phyloP scores from a whole-genome alignment of 495 filamentous ascomycete species.

The Daldinia grandis region DNA sequence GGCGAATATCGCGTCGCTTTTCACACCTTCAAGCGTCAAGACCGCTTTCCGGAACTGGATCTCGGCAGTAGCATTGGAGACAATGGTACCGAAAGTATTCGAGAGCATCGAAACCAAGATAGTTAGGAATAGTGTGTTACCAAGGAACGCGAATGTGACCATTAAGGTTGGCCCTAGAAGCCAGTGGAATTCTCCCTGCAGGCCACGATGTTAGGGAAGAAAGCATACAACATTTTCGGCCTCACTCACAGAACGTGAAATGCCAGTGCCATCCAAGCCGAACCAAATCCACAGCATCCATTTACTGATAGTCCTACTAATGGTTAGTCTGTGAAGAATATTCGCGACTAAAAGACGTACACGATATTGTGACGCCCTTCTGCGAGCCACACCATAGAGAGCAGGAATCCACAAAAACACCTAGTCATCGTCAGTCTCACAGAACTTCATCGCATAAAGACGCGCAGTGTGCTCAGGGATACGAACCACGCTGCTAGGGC shows the following conservation, averaged over 20 bases:
- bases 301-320: constrained; percentile 68
- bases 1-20: constrained; percentile 75
- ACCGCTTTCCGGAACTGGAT: constrained; percentile 76
- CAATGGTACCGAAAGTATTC: constrained; percentile 74
- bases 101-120: constrained; percentile 79
- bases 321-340: constrained; percentile 24
- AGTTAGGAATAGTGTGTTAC: constrained; percentile 79
- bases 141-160: constrained; percentile 75
- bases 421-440: constrained; percentile 22
- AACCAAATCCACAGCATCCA: constrained; percentile 90
- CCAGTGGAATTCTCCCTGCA: constrained; percentile 66
- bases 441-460: not conserved
- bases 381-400: constrained; percentile 74
- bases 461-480: not conserved
- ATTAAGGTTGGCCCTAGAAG: constrained; percentile 73
- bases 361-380: constrained; percentile 54
- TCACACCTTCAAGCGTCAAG: constrained; percentile 79
- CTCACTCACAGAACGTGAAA: constrained; percentile 63
- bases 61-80: constrained; percentile 70
- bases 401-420: constrained; percentile 75
- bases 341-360: constrained; percentile 40
- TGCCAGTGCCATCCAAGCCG: constrained; percentile 76
- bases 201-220: not conserved
- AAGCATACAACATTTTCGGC: not conserved
- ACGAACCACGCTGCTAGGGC: constrained; percentile 67